Evolutionary conservation across 768 basidiomycete genomes (phyloP), one percentile per base, ranked within the genome.

Genomic region (Neoboletus brunneissimus): DNA sequence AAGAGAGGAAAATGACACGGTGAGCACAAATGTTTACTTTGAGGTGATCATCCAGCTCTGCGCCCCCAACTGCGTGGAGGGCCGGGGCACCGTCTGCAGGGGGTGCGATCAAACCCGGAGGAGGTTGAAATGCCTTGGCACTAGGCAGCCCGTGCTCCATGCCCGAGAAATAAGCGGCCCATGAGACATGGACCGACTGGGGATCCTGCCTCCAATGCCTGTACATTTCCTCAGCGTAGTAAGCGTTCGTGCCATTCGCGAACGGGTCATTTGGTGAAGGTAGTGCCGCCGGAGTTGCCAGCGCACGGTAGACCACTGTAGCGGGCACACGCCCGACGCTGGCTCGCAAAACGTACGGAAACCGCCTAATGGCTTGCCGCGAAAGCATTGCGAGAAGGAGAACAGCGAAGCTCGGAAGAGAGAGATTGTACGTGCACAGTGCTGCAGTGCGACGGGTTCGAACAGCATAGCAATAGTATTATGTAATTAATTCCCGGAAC

Each of bases 141-240:
- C 87, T 88, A 3, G 82, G 76, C 11, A 98, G 70, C 45, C 97
- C 97, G 65, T 87, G 88, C 65, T 96, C 94, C 72, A 98, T 82
- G 40, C 92, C 96, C 4, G 87, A 82, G 69, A 99, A 99, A 76
- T 99, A 99, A 50, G 86, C 82, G 57, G 89, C 82, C 97, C 97
- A 99, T 5, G 94, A 97, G 0, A 83, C 79, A 76, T 99, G 97
- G 0, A 99, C 97, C 22, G 90, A 88, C 59, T 84, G 81, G 42
- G 94, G 91, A 73, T 99, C 93, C 76, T 91, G 81, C 72, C 81
- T 83, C 92, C 91, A 94, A 64, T 88, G 85, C 62, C 85, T 83
- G 76, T 96, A 98, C 96, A 98, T 98, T 74, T 96, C 93, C 65
- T 91, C 95, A 20, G 89, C 89, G 70, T 98, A 98, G 77, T 96